Evolutionary conservation across 106 monocot species (phyloP), one percentile per base, ranked within the genome.

Genomic region (Allium fistulosum): DNA sequence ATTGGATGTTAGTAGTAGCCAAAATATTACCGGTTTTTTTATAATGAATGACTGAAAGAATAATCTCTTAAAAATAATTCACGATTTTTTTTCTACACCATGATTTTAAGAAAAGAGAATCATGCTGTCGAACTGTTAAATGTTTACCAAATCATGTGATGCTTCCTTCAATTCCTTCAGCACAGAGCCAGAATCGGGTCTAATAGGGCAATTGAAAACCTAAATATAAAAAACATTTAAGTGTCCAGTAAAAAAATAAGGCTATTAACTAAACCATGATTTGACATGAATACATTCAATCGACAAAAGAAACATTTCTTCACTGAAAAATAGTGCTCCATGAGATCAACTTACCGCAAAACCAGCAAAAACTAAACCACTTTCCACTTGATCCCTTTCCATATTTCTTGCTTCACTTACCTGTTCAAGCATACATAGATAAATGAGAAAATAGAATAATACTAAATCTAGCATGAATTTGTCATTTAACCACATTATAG

Each of bases 151-250:
- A 16, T 90, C 89, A 75, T 90, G 89, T 51, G 84, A 90, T 26
- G 89, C 81, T 56, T 70, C 80, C 74, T 82, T 85, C 47, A 90
- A 66, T 76, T 90, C 85, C 58, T 62, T 70, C 17, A 90, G 80
- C 14, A 80, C 82, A 64, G 85, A 82, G 66, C 69, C 75, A 66
- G 89, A 90, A 61, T 90, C 89, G n/a, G 80, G 48, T 71, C 89
- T 85, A 65, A 90, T 90, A 12, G 89, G 89, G 56, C 89, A 90
- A 71, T 85, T 85, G 62, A 90, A 90, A 72, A 90, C 85, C 89
- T 88, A 66, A 72, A 61, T 27, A 50, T 88, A 63, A 67, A 66
- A 28, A 57, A 56, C 2, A 69, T 45, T 26, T 26, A 69, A 14
- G 57, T 27, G 28, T 69, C 68, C 52, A 56, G 4, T 8, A 8